These are phyloP conservation scores for Leishmania turanica DNA, from an alignment of 208 protist species.

Conservation along the genomic window DNA sequence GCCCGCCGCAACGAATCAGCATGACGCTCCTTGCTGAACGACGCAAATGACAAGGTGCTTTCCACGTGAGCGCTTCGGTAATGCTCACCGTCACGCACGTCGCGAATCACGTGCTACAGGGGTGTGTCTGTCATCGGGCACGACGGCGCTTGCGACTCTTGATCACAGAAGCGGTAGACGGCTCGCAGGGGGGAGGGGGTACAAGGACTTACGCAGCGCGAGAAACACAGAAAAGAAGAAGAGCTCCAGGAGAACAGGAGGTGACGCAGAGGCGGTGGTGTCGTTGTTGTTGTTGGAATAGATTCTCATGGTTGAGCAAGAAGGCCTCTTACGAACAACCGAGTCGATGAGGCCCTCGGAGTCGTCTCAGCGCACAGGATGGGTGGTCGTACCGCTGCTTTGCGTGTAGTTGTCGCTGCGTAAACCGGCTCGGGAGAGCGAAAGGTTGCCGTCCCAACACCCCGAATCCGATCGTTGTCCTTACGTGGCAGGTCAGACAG, in stretches of 20 bases:
- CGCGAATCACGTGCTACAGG: background rate
- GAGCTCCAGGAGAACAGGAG: background rate
- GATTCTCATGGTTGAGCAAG: background rate
- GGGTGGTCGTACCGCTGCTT: background rate
- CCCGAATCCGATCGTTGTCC: too few species aligned
- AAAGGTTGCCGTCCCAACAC: background rate
- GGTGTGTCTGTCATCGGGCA: background rate
- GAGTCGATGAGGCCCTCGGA: background rate
- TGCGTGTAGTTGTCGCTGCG: background rate
- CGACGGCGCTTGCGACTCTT: background rate
- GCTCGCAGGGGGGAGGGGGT: background rate
- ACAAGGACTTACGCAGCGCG: background rate
- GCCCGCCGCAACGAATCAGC: background rate
- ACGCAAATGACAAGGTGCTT: slow-evolving; percentile 24
- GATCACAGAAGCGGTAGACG: background rate
- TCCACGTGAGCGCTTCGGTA: slow-evolving; percentile 4
- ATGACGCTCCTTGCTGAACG: background rate
- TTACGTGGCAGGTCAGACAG: background rate
- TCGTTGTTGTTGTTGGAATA: background rate
- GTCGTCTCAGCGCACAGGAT: background rate
- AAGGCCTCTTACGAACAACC: background rate
- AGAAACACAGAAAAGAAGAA: background rate
- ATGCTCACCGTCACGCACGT: slow-evolving; percentile 4
- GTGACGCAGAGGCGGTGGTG: background rate
- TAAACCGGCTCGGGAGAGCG: background rate